Evolutionary conservation across 768 basidiomycete species (phyloP).

Genomic region (Collybia mongolica): DNA sequence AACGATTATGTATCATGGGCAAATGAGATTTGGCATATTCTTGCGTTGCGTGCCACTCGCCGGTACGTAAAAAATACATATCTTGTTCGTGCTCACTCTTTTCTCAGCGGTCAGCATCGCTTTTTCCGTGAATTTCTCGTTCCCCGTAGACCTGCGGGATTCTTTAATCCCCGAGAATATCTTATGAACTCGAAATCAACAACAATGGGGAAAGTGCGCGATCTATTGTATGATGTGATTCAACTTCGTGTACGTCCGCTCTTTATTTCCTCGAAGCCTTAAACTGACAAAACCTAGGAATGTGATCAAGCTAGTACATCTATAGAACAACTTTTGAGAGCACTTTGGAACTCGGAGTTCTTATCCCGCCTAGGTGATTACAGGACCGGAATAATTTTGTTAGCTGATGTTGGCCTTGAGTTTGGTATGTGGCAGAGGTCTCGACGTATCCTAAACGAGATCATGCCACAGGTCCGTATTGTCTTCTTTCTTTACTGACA

Average conservation of each 20-base stretch:
- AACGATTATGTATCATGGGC: conserved; percentile 75
- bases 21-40: conserved; percentile 73
- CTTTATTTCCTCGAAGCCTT: conserved; percentile 3
- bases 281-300: conserved; percentile 38
- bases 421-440: conserved; percentile 73
- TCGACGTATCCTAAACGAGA: conserved; percentile 65
- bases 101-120: conserved; percentile 60
- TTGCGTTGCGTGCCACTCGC: conserved; percentile 65
- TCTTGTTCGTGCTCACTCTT: background rate
- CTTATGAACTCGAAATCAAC: conserved; percentile 40
- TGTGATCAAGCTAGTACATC: conserved; percentile 60
- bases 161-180: conserved; percentile 57
- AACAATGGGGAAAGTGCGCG: conserved; percentile 39
- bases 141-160: conserved; percentile 55
- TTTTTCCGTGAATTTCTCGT: conserved; percentile 66
- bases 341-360: conserved; percentile 81
- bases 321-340: conserved; percentile 65
- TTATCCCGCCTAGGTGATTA: conserved; percentile 67
- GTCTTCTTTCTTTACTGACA: background rate
- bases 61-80: conserved; percentile 42
- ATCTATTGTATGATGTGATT: conserved; percentile 44
- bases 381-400: conserved; percentile 64
- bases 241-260: conserved; percentile 41
- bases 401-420: conserved; percentile 79
- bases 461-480: conserved; percentile 72